Base-by-base conservation (phyloP, 306 rosid genomes). In the Heteromeles arbutifolia region DNA sequence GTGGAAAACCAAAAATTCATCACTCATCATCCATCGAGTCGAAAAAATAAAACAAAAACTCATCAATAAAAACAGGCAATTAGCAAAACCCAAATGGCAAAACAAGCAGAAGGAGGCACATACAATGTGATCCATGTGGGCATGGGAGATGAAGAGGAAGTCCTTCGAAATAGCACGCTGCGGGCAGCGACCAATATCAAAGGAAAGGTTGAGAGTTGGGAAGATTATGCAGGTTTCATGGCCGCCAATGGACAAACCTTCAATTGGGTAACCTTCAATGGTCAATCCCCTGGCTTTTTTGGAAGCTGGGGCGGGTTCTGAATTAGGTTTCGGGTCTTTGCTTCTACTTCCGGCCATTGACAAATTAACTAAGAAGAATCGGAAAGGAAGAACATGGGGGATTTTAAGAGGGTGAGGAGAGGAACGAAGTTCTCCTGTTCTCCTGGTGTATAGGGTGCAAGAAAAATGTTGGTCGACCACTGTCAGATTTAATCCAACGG, bases 71-170 rank as follows among this genome's bases (percentile, higher is more conserved):
- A 67, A 26, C 54, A 74, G 4, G 70, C 0, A 70, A 34, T 24
- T 18, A 50, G 50, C 41, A 69, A 72, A 79, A 53, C 64, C 68
- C 58, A 43, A 44, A 59, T 24, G 0, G 3, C 37, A 39, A 56
- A 72, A 65, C 28, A 50, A 32, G 28, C 26, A 29, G 66, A 76
- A 26, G 79, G 44, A 65, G 39, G 8, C 13, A 22, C 98, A 63
- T 79, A 95, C 98, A 66, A 95, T 95, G 90, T 92, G 98, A 84
- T 95, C 98, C 97, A 95, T 87, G 82, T 95, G 98, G 25, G 90
- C 90, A 84, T 92, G 98, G n/a, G 98, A 90, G 84, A 92, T 92
- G 29, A 88, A 86, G 73, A 95, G 88, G 71, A 90, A 92, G 80
- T 92, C 87, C 64, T 90, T 96, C 26, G 85, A 64, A 43, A 95